These are phyloP conservation scores for Coniochaeta prunicola DNA, from an alignment of 2,329 filamentous ascomycete genomes.

Conservation along the genomic window DNA sequence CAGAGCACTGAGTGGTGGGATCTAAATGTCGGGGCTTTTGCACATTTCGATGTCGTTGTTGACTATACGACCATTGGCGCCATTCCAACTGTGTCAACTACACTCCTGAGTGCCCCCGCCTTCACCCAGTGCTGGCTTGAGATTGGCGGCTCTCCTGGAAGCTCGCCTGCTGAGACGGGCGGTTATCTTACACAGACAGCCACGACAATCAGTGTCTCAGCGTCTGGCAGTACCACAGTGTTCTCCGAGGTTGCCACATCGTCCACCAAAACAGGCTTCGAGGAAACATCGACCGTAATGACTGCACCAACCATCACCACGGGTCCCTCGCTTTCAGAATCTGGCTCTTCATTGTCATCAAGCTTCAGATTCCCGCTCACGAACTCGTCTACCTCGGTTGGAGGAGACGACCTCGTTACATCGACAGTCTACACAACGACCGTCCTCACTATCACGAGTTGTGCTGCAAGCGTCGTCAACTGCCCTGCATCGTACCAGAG, in stretches of 20 bases:
- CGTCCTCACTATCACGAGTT: constrained; percentile 15
- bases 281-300: background rate
- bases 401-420: constrained; percentile 7
- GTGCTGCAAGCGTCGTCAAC: constrained; percentile 14
- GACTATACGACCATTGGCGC: constrained; percentile 29
- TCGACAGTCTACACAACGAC: constrained; percentile 7
- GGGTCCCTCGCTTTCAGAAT: background rate
- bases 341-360: background rate
- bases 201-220: background rate
- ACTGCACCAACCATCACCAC: background rate
- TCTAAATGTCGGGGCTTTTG: constrained; percentile 29
- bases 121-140: constrained; percentile 25
- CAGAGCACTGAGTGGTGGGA: constrained; percentile 26
- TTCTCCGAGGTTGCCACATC: background rate
- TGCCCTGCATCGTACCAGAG: constrained; percentile 17
- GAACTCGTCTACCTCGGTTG: constrained; percentile 1
- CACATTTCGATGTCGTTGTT: constrained; percentile 24
- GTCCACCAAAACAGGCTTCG: background rate
- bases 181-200: background rate
- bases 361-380: background rate
- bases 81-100: constrained; percentile 32
- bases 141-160: background rate
- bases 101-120: constrained; percentile 27
- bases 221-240: background rate
- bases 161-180: background rate